A percentile compares a stretch with the other conserved stretches of the same genome.
These are phyloP conservation scores for Emiliania huxleyi DNA, from an alignment of 78 protist genomes.

Conservation along the genomic window DNA sequence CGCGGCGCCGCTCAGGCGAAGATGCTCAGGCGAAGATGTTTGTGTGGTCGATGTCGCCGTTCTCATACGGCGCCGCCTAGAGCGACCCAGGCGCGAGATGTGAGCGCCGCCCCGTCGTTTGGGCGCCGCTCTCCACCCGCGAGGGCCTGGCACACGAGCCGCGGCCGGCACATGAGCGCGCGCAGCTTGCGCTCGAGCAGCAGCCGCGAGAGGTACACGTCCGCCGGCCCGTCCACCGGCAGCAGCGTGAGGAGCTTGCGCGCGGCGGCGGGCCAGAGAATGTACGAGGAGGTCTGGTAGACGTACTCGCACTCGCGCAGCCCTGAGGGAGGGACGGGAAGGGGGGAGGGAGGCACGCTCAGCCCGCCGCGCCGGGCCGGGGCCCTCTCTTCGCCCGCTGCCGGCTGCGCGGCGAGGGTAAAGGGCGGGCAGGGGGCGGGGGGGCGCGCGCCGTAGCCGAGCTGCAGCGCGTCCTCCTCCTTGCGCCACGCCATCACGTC, in stretches of 20 bases:
- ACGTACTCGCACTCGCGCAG: background rate
- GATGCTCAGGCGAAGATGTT: background rate
- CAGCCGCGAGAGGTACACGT: background rate
- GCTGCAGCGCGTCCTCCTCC: background rate
- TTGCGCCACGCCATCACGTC: background rate
- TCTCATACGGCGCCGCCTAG: background rate
- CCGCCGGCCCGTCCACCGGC: background rate
- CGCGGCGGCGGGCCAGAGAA: constrained; percentile 5
- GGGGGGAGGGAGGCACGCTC: no score
- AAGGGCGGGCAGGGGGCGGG: no score
- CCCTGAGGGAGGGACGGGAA: no score
- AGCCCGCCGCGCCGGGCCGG: no score
- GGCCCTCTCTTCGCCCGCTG: background rate
- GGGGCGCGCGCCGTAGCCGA: no score
- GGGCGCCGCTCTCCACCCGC: no score
- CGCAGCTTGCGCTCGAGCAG: background rate
- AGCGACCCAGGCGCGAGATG: no score
- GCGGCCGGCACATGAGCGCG: background rate
- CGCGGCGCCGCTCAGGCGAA: no score
- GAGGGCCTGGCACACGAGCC: background rate
- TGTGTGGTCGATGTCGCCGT: background rate
- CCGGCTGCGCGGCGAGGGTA: background rate
- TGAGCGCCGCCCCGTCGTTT: no score
- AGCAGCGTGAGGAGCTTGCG: background rate
- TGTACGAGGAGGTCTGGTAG: background rate